Evolutionary conservation across 345 rosid genomes (phyloP).

Genomic region (Acer saccharum): DNA sequence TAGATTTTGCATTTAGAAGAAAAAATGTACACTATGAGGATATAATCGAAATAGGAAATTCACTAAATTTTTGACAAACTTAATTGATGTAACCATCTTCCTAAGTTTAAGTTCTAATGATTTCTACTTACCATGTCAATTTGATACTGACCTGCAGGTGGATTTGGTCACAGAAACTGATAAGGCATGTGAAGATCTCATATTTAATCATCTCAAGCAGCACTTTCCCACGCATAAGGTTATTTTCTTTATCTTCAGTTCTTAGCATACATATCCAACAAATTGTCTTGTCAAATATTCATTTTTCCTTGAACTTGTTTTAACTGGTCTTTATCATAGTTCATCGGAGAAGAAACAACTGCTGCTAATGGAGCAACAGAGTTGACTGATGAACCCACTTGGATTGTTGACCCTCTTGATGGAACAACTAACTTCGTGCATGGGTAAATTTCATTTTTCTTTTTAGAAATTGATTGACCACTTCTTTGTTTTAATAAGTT

Average conservation of each 20-base stretch:
- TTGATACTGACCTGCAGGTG: conserved; percentile 49
- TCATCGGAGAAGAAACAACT: conserved; percentile 97
- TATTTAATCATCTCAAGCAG: conserved; percentile 75
- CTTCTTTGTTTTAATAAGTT: not conserved
- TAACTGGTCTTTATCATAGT: conserved; percentile 39
- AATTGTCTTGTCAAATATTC: not conserved
- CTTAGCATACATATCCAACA: not conserved
- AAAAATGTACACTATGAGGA: not conserved
- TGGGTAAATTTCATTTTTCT: conserved; percentile 48
- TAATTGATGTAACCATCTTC: not conserved
- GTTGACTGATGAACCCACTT: conserved; percentile 91
- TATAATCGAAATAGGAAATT: not conserved
- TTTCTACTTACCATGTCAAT: not conserved
- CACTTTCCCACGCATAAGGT: conserved; percentile 80
- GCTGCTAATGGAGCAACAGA: conserved; percentile 77
- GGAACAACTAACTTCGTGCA: conserved; percentile 98
- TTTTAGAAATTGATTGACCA: conserved; percentile 13
- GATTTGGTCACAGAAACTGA: conserved; percentile 98
- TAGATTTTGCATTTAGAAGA: not conserved
- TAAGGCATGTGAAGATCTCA: conserved; percentile 90
- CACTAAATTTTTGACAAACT: not conserved
- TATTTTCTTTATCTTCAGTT: not conserved
- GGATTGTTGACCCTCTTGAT: conserved; percentile 99
- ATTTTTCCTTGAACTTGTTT: conserved; percentile 1
- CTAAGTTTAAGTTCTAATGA: not conserved